A percentile compares a stretch with the other conserved stretches of the same genome.
phyloP scores from a whole-genome alignment of 139 green algal species.

The Chlamydomonas schloesseri region DNA sequence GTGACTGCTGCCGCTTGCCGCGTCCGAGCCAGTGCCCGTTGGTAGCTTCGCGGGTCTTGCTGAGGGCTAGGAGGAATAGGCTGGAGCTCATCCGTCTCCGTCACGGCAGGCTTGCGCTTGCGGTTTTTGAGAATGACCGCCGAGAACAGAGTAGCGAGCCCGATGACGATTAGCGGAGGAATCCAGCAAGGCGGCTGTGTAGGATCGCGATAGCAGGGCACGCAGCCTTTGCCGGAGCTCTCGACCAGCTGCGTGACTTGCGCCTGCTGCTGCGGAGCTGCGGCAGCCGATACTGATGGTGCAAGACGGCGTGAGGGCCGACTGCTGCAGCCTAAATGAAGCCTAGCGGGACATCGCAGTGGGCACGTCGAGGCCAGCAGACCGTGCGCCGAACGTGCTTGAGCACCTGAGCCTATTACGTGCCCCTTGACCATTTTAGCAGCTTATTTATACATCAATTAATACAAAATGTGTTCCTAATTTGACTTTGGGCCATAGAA shows the following conservation, averaged over 20 bases:
- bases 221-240: neutral
- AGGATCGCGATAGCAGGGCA: neutral
- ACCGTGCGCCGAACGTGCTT: no score
- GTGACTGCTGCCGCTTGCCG: constrained; percentile 75
- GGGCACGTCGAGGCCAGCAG: neutral
- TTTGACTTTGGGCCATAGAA: no score
- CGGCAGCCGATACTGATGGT: no score
- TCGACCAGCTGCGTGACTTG: neutral
- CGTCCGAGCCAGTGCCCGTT: constrained; percentile 75
- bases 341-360: neutral
- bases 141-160: constrained; percentile 26
- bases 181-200: constrained; percentile 45
- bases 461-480: no score
- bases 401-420: no score
- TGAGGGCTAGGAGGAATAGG: constrained; percentile 40
- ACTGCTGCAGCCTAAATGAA: no score
- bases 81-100: constrained; percentile 30
- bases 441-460: no score
- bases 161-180: constrained; percentile 33
- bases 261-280: no score
- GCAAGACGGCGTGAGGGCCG: no score
- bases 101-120: constrained; percentile 35
- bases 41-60: constrained; percentile 65
- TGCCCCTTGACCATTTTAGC: no score
- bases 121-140: constrained; percentile 43